Evolutionary conservation across 768 basidiomycete species (phyloP), one percentile per base, ranked within the genome.

Genomic region (Vararia minispora): DNA sequence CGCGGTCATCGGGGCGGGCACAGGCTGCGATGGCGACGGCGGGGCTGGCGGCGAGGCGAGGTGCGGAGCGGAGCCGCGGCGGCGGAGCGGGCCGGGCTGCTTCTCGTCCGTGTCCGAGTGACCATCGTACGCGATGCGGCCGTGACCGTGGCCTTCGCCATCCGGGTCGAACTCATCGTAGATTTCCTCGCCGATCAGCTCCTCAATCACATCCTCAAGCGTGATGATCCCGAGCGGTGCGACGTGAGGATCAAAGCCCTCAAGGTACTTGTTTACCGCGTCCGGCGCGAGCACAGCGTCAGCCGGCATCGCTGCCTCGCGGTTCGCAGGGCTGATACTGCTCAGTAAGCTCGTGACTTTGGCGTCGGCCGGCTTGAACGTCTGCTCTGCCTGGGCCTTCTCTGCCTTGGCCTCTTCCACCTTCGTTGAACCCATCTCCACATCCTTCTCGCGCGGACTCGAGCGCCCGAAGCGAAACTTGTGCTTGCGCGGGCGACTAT

Each of bases 161-260:
- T 82, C 72, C n/a, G 66, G 66, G 51, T 88, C 84, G 54, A 82
- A 87, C 60, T 88, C 86, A 51, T 88, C 84, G 45, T 82, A 83
- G 38, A 89, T 87, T 52, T 88, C 86, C 59, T 88, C 84, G 16
- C 86, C 86, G 37, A 90, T 88, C 12, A 90, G 65, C 53, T 88
- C 87, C 81, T 45, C 13, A 30, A 90, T 65, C 10, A 91, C 82
- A 45, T 91, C 87, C 58, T 91, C 87, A 2, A 91, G 68, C 1
- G 87, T 91, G 44, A 91, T 88, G 49, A 91, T 86, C 25, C 87
- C 87, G 25, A 88, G 64, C 2, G 84, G 85, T 64, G 77, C 79
- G 28, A 85, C 67, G 27, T 76, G 74, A 0, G 79, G 79, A 54
- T 88, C 84, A 41, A 86, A 70, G 33, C 71, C 70, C 60, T 79